Evolutionary conservation across 192 early-diverging fungal species (phyloP), one percentile per base, ranked within the genome.

Genomic region (Coemansia sp.): DNA sequence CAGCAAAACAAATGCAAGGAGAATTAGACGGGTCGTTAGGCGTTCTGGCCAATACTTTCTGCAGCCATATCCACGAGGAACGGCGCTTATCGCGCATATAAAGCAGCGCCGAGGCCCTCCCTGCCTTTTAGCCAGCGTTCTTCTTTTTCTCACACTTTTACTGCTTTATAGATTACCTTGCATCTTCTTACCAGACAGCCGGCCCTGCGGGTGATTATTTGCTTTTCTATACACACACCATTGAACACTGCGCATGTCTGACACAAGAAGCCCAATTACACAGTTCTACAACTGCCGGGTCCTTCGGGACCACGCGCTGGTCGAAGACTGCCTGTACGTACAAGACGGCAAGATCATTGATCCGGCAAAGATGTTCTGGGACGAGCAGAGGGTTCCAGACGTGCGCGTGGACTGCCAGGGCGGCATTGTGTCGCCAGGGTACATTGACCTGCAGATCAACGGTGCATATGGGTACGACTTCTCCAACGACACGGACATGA

Each of bases 391-490:
- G 36, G 80, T 78, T 19, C 83, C 92, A 6, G 89, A 89, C 61
- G 66, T 78, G 28, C 79, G 86, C 37, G 85, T 93, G 57, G 89
- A 93, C 78, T 88, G 89, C 44, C 72, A 85, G 20, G 88, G 89
- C 54, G 56, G 85, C 37, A 81, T 93, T n/a, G 81, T 93, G 34
- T 85, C 85, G 7, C 89, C 92, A 15, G 92, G 92, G 3, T 93
- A 85, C 56, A 85, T 93, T 40, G 90, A 93, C 66, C 75, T 88
- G 25, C 90, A 93, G 69, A 87, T 93, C 60, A 93, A 93, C 63
- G 92, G 92, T 51, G 88, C 84, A 0, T 94, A 88, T 68, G 91
- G 92, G 10, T 84, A 89, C 51, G 92, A 94, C 67, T 92, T 94
- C 77, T 75, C 85, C 31, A 80, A 85, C 50, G 85, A 85, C 44